These are phyloP conservation scores for Tolypocladium tropicale DNA, from an alignment of 2,329 filamentous ascomycete genomes.

Conservation along the genomic window DNA sequence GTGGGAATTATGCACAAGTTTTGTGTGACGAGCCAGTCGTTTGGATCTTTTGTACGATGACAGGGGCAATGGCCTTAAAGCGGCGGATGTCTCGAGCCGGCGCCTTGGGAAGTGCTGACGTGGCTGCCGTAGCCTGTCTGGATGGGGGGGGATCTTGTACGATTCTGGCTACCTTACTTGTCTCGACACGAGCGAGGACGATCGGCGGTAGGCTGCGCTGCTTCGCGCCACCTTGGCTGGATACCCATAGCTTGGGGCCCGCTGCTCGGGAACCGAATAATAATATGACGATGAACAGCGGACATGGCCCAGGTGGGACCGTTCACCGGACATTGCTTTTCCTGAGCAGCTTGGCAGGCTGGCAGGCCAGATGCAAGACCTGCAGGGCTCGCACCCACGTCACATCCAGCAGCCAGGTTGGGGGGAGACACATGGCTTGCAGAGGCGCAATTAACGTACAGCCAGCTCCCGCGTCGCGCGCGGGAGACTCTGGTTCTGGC, in stretches of 20 bases:
- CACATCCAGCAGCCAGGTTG: neutral
- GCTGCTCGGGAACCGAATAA: neutral
- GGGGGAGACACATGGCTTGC: neutral
- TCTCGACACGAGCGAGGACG: no score
- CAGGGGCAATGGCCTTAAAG: neutral
- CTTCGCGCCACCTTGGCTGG: no score
- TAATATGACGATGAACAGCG: neutral
- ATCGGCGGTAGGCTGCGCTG: no score
- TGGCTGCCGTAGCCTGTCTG: neutral
- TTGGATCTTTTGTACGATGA: neutral
- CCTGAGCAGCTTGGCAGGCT: neutral
- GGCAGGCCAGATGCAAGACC: neutral
- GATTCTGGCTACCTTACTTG: neutral
- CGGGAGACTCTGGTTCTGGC: neutral
- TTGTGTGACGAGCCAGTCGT: neutral
- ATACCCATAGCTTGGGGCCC: no score
- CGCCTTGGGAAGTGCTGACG: neutral
- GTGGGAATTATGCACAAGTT: neutral
- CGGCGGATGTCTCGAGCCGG: neutral
- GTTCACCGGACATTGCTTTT: neutral
- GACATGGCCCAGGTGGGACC: neutral
- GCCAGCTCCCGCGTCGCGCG: neutral
- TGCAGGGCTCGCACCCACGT: neutral
- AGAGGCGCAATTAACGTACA: neutral
- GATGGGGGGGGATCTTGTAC: neutral